A percentile compares a stretch with the other conserved stretches of the same genome.
phyloP scores from a whole-genome alignment of 192 early-diverging fungal genomes.

The Spinellus fusiger region DNA sequence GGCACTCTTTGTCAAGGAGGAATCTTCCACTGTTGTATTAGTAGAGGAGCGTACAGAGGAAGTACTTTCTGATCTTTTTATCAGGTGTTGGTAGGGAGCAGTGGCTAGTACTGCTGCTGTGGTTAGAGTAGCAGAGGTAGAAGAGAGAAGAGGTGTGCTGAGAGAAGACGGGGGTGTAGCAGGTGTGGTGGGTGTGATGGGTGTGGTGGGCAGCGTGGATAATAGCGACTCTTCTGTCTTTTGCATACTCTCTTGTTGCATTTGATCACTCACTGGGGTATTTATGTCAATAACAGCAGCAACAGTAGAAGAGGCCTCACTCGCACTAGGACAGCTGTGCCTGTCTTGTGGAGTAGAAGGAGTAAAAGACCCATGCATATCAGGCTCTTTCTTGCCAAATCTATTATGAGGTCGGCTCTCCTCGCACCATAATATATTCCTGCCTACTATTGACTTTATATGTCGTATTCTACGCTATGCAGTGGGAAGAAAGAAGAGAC shows the following conservation, averaged over 20 bases:
- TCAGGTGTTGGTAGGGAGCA: background rate
- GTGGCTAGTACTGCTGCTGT: background rate
- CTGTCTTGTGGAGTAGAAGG: background rate
- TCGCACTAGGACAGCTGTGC: no score
- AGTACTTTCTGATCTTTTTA: constrained; percentile 13
- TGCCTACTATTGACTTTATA: constrained; percentile 18
- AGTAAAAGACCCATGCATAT: no score
- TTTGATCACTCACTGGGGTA: no score
- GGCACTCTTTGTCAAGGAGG: constrained; percentile 11
- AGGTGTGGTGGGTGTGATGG: background rate
- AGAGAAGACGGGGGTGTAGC: background rate
- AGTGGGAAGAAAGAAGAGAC: no score
- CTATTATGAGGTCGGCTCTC: background rate
- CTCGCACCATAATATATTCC: constrained; percentile 25
- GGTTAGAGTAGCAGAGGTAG: background rate
- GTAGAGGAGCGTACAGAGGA: constrained; percentile 5
- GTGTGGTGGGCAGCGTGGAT: background rate
- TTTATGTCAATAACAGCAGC: no score
- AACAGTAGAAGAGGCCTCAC: no score
- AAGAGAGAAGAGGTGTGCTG: no score
- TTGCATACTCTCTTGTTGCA: no score
- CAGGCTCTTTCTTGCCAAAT: background rate
- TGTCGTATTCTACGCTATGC: constrained; percentile 31
- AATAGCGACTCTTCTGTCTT: no score
- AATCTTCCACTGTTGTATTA: constrained; percentile 17